These are phyloP conservation scores for Mortierella sp. DNA, from an alignment of 371 early-diverging fungal genomes.

Conservation along the genomic window DNA sequence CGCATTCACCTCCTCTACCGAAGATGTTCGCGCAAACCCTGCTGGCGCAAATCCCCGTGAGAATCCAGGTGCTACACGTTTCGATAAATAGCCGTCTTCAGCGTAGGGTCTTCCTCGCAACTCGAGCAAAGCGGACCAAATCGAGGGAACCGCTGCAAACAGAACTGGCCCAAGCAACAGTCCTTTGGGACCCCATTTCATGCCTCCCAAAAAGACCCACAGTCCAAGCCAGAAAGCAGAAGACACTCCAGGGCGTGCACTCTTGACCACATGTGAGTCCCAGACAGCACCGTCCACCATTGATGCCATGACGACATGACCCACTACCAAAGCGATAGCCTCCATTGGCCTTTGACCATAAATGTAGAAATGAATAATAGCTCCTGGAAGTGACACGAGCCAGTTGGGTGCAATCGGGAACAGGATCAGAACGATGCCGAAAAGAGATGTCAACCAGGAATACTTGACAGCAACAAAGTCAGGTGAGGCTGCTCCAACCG, in stretches of 20 bases:
- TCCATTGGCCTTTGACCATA: constrained; percentile 39
- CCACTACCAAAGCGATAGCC: constrained; percentile 36
- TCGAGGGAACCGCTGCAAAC: constrained; percentile 43
- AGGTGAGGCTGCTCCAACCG: constrained; percentile 5
- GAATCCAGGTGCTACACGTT: not conserved
- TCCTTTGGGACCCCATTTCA: constrained; percentile 53
- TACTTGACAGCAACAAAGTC: constrained; percentile 48
- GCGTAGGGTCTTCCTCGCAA: constrained; percentile 39
- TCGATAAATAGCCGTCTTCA: not conserved
- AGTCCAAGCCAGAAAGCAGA: constrained; percentile 57
- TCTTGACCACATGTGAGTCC: constrained; percentile 54
- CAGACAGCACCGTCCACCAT: constrained; percentile 52
- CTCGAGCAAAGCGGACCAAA: constrained; percentile 48
- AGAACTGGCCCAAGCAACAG: constrained; percentile 50
- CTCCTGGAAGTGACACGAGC: constrained; percentile 47
- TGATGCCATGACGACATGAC: constrained; percentile 27
- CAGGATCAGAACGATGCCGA: constrained; percentile 34
- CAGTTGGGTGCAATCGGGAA: constrained; percentile 55
- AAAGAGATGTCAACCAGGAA: constrained; percentile 46
- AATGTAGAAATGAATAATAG: constrained; percentile 48
- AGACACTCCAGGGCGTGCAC: constrained; percentile 41
- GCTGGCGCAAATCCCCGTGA: not conserved
- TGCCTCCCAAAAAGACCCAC: constrained; percentile 51
- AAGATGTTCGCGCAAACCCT: not conserved
- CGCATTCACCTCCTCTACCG: not conserved